A percentile compares a stretch with the other conserved stretches of the same genome.
Conservation (phyloP, 1,284 basidiomycete genomes). For the Naganishia sp. region DNA sequence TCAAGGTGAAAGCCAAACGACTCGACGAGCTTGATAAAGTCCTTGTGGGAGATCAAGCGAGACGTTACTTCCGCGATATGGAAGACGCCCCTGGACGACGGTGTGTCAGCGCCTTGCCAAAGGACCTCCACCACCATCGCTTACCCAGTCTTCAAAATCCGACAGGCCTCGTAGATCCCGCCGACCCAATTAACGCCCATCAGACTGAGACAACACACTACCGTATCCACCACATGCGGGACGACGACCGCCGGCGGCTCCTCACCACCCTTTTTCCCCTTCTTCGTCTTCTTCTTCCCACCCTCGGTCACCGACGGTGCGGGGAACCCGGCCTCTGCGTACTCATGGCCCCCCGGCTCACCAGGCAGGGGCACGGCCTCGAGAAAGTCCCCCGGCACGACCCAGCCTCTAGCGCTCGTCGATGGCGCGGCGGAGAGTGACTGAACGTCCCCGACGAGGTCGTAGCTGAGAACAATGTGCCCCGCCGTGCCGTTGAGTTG, state of each 20-base stretch:
- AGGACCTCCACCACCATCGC: conserved; percentile 44
- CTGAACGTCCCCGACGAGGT: conserved; percentile 68
- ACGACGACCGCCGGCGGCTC: neutral
- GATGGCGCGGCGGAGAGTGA: conserved; percentile 25
- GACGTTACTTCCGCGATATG: conserved; percentile 96
- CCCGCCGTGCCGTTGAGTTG: conserved; percentile 60
- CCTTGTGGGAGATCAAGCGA: conserved; percentile 71
- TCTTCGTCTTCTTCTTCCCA: conserved; percentile 7
- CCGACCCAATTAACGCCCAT: conserved; percentile 97
- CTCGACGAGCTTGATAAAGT: conserved; percentile 71
- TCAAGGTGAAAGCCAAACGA: conserved; percentile 78
- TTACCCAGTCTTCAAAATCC: conserved; percentile 77
- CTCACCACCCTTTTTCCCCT: neutral
- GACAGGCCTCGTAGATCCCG: conserved; percentile 84
- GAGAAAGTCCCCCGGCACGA: conserved; percentile 33
- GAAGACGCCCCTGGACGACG: conserved; percentile 68
- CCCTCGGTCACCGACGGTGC: neutral
- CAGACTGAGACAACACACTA: conserved; percentile 88
- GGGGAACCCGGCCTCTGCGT: conserved; percentile 11
- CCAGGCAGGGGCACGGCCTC: conserved; percentile 37
- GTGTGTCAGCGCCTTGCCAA: neutral
- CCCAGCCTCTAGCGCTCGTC: conserved; percentile 28
- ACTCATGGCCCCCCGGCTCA: conserved; percentile 31
- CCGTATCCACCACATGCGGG: conserved; percentile 75
- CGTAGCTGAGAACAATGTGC: conserved; percentile 73